Evolutionary conservation across 768 basidiomycete species (phyloP).

Genomic region (Xerocomellus amylosporus): DNA sequence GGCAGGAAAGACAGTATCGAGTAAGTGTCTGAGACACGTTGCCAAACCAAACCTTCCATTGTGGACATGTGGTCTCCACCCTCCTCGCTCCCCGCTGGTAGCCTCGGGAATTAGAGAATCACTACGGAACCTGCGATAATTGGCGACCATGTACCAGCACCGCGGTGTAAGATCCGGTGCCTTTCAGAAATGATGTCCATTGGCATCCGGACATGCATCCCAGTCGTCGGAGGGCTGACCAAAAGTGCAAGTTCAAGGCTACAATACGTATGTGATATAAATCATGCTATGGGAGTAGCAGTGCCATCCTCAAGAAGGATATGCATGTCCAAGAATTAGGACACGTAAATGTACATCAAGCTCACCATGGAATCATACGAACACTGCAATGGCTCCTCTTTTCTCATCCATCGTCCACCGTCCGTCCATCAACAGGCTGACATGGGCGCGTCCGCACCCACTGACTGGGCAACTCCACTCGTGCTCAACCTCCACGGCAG

Average conservation of each 20-base stretch:
- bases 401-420: conserved; percentile 59
- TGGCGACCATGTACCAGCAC: neutral
- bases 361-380: conserved; percentile 31
- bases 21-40: conserved; percentile 21
- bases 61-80: conserved; percentile 13
- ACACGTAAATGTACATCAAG: conserved; percentile 18
- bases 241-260: neutral
- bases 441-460: conserved; percentile 52
- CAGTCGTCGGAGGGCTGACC: neutral
- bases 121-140: neutral
- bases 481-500: conserved; percentile 45
- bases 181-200: neutral
- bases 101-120: conserved; percentile 11
- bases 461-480: conserved; percentile 67
- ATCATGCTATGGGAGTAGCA: conserved; percentile 7
- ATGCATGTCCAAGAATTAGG: neutral
- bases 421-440: conserved; percentile 56
- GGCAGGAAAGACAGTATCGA: conserved; percentile 1
- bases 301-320: neutral
- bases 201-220: neutral
- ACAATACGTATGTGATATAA: conserved; percentile 18
- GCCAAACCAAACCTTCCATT: conserved; percentile 18
- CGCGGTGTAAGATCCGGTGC: neutral
- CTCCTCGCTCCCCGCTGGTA: neutral
- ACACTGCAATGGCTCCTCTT: conserved; percentile 39